Evolutionary conservation across 2,329 filamentous ascomycete species (phyloP), one percentile per base, ranked within the genome.

Genomic region (Colletotrichum destructivum): DNA sequence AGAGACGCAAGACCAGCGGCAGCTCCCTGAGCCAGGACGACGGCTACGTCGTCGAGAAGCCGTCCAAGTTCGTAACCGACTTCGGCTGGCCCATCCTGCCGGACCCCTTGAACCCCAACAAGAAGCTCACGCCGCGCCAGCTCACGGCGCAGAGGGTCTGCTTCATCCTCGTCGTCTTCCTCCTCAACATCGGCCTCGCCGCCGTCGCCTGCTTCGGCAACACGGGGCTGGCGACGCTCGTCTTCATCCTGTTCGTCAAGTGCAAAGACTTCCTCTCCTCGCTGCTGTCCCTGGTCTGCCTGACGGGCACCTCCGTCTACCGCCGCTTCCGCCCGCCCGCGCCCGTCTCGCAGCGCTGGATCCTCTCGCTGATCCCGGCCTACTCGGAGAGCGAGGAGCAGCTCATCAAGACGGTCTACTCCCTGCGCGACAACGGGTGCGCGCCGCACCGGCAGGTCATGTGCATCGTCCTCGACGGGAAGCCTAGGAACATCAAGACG

Each of bases 321-420:
- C 42, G n/a, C 4, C 40, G n/a, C 26, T 65, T 65, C 42, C 62
- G 62, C n/a, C 62, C 62, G 18, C 62, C 62, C 9, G 62, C 51
- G 2, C 62, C 62, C 1, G 62, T 65, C 5, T 65, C 62, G 8
- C 62, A 40, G 15, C 62, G 62, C n/a, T 65, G 62, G 62, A 57
- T 65, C 18, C 51, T 65, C 16, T 65, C 62, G 2, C 62, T 65
- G 12, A 65, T 65, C 8, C 62, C 62, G 12, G 62, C 62, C n/a
- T 65, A 65, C 51, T 65, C 62, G 26, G 62, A 65, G 42, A 65
- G 62, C 26, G 62, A 65, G 23, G 62, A 65, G 26, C 62, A 65
- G 26, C 62, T 65, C 40, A 47, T 65, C 62, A 65, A 65, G 40
- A 65, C 62, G 15, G 62, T 65, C 15, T 65, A 65, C 51, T 65